Evolutionary conservation across 1,284 basidiomycete genomes (phyloP).

Genomic region (Puccinia horiana): DNA sequence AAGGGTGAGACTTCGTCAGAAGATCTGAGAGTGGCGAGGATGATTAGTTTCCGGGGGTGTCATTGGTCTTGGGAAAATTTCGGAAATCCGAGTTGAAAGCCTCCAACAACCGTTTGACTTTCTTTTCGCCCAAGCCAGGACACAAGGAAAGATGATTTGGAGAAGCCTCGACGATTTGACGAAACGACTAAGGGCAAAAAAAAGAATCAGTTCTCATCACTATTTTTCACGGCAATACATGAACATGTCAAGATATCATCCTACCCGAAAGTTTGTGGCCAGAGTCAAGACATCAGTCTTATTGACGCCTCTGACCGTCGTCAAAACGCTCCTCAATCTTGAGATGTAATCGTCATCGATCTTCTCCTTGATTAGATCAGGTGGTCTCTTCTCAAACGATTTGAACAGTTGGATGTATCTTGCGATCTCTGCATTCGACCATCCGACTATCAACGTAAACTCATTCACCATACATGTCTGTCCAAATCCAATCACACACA

Average conservation of each 20-base stretch:
- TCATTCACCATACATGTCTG: constrained; percentile 85
- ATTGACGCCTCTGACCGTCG: constrained; percentile 88
- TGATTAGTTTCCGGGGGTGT: neutral
- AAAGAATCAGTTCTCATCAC: neutral
- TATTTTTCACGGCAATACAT: no score
- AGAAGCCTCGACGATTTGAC: constrained; percentile 72
- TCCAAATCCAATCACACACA: constrained; percentile 28
- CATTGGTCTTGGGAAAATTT: neutral
- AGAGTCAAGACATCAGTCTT: constrained; percentile 96
- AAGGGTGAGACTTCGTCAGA: no score
- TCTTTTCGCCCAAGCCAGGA: constrained; percentile 91
- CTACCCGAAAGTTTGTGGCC: constrained; percentile 84
- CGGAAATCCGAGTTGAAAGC: constrained; percentile 63
- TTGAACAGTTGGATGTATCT: constrained; percentile 89
- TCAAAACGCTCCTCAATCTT: constrained; percentile 79
- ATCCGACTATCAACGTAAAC: constrained; percentile 86
- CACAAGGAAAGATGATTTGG: constrained; percentile 75
- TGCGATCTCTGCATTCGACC: constrained; percentile 84
- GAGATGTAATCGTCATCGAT: constrained; percentile 83
- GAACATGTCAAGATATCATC: constrained; percentile 57
- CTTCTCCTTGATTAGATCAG: constrained; percentile 89
- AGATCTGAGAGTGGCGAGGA: no score
- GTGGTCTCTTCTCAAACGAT: constrained; percentile 87
- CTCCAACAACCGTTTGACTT: constrained; percentile 70
- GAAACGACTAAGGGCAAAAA: constrained; percentile 69